Percentiles rank a stretch among this genome's conserved stretches.
Conservation (phyloP, 139 green algal genomes). For the Chlamydomonas sp. region DNA sequence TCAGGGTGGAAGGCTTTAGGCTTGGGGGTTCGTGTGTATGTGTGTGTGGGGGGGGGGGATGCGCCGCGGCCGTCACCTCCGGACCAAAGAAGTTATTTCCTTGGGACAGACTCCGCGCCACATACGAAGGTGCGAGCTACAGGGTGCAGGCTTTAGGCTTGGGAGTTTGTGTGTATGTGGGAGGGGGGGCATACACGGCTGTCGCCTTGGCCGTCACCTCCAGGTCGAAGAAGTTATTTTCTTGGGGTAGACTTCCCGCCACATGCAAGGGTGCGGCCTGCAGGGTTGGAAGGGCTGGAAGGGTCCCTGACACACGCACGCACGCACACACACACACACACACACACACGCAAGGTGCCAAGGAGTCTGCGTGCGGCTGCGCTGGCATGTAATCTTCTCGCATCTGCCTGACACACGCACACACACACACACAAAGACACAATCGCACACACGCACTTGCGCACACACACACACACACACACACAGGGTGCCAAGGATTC, state of each 20-base stretch:
- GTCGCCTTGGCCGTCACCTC: slow-evolving; percentile 66
- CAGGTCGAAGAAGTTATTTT: slow-evolving; percentile 85
- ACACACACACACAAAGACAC: too few species aligned
- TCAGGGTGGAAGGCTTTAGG: slow-evolving; percentile 53
- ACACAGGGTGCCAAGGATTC: slow-evolving; percentile 30
- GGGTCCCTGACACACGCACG: too few species aligned
- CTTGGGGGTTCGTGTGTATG: not conserved
- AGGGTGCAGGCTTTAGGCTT: slow-evolving; percentile 54
- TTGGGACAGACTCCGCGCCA: slow-evolving; percentile 93
- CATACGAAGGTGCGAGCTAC: slow-evolving; percentile 64
- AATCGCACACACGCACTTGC: too few species aligned
- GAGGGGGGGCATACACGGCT: too few species aligned
- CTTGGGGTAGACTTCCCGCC: slow-evolving; percentile 93
- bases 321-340: too few species aligned
- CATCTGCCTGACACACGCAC: not conserved
- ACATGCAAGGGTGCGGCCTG: too few species aligned
- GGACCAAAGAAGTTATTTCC: slow-evolving; percentile 87
- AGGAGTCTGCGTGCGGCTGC: not conserved
- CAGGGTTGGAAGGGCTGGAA: too few species aligned
- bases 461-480: not conserved
- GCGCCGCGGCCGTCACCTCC: slow-evolving; percentile 65
- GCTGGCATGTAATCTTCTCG: not conserved
- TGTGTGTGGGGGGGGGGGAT: too few species aligned
- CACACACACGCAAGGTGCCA: too few species aligned
- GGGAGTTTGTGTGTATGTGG: not conserved